Evolutionary conservation across 306 rosid species (phyloP).

Genomic region (Bauhinia variegata): DNA sequence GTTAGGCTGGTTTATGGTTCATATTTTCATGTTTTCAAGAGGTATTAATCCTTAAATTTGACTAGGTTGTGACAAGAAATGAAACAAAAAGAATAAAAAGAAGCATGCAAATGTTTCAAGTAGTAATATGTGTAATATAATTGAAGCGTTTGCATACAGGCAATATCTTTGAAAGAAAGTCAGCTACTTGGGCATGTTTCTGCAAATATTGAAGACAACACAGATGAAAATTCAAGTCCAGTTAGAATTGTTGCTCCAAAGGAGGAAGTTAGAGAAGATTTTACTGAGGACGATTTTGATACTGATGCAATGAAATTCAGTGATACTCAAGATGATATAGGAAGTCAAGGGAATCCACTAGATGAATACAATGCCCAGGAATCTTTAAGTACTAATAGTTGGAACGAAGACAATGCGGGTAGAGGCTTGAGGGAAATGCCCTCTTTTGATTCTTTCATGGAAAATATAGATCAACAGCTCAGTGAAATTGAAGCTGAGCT

Average conservation of each 20-base stretch:
- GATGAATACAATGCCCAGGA: conserved; percentile 41
- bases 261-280: conserved; percentile 47
- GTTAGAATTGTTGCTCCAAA: conserved; percentile 72
- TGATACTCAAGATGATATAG: conserved; percentile 45
- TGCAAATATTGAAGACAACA: conserved; percentile 57
- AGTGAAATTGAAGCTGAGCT: conserved; percentile 74
- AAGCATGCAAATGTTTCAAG: no score
- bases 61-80: no score
- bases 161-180: conserved; percentile 77
- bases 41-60: no score
- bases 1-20: no score
- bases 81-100: no score
- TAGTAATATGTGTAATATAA: conserved; percentile 23
- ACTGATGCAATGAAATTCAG: conserved; percentile 32
- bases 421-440: conserved; percentile 50
- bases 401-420: conserved; percentile 44
- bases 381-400: conserved; percentile 23
- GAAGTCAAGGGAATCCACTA: conserved; percentile 38
- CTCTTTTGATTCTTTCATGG: conserved; percentile 67
- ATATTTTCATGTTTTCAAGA: no score
- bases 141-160: conserved; percentile 63
- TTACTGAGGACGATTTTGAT: conserved; percentile 27
- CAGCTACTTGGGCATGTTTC: conserved; percentile 73
- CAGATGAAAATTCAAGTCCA: conserved; percentile 54
- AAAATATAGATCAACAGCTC: conserved; percentile 66